A percentile compares a stretch with the other conserved stretches of the same genome.
phyloP scores from a whole-genome alignment of 306 rosid genomes.

The Pyrus communis region DNA sequence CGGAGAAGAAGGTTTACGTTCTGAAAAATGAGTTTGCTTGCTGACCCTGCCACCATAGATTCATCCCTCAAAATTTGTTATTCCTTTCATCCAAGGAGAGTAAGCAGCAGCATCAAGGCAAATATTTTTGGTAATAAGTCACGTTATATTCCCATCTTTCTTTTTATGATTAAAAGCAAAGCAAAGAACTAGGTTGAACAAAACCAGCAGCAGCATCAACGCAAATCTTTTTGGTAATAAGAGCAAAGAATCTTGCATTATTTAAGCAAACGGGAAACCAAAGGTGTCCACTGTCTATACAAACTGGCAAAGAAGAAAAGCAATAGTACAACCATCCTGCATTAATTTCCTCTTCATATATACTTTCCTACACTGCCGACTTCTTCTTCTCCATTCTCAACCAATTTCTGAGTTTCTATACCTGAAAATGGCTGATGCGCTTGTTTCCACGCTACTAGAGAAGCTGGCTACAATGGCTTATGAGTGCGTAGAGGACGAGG shows the following conservation, averaged over 20 bases:
- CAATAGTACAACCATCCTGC: too few relatives aligned
- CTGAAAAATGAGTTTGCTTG: too few relatives aligned
- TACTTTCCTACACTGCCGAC: neutral
- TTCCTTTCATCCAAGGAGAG: neutral
- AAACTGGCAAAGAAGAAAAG: too few relatives aligned
- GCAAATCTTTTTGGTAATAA: too few relatives aligned
- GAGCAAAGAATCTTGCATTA: too few relatives aligned
- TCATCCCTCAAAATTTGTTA: too few relatives aligned
- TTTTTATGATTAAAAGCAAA: too few relatives aligned
- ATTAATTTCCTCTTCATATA: neutral
- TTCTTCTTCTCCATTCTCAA: neutral
- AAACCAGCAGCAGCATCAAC: neutral
- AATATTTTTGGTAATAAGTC: too few relatives aligned
- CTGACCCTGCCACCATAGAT: too few relatives aligned
- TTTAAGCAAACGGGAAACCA: neutral
- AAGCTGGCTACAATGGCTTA: neutral
- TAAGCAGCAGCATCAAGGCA: neutral
- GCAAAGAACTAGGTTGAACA: too few relatives aligned
- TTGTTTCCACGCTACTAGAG: neutral
- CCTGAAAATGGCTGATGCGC: neutral
- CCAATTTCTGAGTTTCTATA: neutral
- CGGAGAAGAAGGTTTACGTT: too few relatives aligned
- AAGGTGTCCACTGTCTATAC: neutral
- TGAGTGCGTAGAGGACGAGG: neutral
- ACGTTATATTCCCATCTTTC: too few relatives aligned